These are phyloP conservation scores for Fusarium anthophilum DNA, from an alignment of 2,329 filamentous ascomycete genomes.

Conservation along the genomic window DNA sequence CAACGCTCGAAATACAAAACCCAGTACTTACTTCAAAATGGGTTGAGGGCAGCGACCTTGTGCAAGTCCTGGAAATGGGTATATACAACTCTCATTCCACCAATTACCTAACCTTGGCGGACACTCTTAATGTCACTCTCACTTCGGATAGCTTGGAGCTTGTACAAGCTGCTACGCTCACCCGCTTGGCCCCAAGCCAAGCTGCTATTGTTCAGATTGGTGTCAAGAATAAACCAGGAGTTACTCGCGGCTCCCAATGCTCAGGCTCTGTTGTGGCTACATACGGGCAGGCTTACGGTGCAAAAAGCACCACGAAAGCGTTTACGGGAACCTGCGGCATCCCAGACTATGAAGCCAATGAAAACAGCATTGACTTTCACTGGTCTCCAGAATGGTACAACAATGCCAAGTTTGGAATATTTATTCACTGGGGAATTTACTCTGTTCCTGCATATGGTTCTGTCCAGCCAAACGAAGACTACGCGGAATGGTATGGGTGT, in stretches of 20 bases:
- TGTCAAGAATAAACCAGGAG: background rate
- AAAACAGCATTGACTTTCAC: background rate
- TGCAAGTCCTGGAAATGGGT: background rate
- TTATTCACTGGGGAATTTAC: background rate
- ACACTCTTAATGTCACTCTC: background rate
- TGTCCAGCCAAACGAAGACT: background rate
- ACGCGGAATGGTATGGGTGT: background rate
- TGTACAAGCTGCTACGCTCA: background rate
- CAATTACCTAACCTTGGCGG: background rate
- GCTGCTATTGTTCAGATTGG: background rate
- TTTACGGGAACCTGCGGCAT: background rate
- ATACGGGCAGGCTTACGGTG: background rate
- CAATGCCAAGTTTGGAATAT: background rate
- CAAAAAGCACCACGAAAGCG: rapidly evolving
- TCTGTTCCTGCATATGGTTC: background rate
- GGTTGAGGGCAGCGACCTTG: background rate
- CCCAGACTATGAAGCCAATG: background rate
- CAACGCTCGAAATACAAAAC: background rate
- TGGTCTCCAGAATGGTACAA: background rate
- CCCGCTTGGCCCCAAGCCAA: background rate
- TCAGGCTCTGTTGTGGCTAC: background rate
- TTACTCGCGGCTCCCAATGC: background rate
- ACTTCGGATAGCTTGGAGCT: background rate
- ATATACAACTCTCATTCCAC: background rate
- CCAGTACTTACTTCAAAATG: background rate